Evolutionary conservation across 768 basidiomycete species (phyloP), one percentile per base, ranked within the genome.

Genomic region (Rhizopogon rudus): DNA sequence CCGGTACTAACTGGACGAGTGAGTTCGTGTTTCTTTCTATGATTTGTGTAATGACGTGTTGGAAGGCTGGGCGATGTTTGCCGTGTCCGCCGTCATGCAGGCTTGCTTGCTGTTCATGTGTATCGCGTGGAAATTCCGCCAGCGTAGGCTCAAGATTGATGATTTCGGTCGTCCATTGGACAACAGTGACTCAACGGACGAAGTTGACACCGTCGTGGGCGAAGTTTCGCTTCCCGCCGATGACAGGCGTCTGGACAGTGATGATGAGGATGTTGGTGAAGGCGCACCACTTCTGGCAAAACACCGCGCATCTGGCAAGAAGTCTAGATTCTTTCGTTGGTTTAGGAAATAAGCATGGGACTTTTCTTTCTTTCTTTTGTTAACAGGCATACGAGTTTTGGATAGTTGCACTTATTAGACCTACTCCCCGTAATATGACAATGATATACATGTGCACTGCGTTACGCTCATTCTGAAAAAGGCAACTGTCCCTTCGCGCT

Each of bases 1-100:
- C 88, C 2, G 87, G 87, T 0, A 91, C 89, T 0, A 85, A 92
- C 64, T 93, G 89, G 89, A 91, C 89, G 4, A 91, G 88, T 90
- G 61, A 49, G 81, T 64, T 40, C 22, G 2, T 54, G 51, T 25
- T 51, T 56, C 31, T 10, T 51, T 10, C 22, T n/a, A 2, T 35
- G 22, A 17, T 37, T 35, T 31, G 6, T 42, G 4, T 51, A 37
- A 31, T 45, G 55, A 20, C 17, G 61, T 16, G 16, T 16, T n/a
- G 31, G 35, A 17, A 88, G 88, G 86, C 58, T 93, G 92, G 92
- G 76, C 84, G 52, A 86, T 86, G 51, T 93, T 84, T 61, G 86
- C 87, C 14, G 83, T 90, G 22, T 80, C 95, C 0, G 95, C 91
- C 5, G 66, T 86, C 16, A 88, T 98, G 78, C 97, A 98, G 68